Evolutionary conservation across 2,329 filamentous ascomycete species (phyloP).

Genomic region (Cadophora malorum): DNA sequence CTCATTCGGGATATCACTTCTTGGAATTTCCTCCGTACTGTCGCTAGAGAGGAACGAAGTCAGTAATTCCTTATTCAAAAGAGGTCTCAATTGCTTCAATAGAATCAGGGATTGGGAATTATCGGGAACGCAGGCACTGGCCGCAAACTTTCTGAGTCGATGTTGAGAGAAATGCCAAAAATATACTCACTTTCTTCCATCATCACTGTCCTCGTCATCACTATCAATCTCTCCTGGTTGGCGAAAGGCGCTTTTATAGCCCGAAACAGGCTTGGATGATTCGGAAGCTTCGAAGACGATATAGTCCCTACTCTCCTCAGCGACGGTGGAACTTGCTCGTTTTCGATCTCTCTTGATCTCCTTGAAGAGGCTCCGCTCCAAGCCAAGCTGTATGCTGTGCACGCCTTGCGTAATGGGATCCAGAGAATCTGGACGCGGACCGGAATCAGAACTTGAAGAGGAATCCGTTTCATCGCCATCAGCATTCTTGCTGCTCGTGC

Average conservation of each 20-base stretch:
- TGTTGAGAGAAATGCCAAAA: too few relatives aligned
- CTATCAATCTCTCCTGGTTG: conserved; percentile 3
- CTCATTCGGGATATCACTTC: conserved; percentile 9
- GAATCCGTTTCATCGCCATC: conserved; percentile 5
- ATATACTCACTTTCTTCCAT: background rate
- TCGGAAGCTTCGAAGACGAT: conserved; percentile 11
- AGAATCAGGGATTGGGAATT: background rate
- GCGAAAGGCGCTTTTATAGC: conserved; percentile 11
- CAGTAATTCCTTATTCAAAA: background rate
- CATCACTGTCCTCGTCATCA: conserved; percentile 3
- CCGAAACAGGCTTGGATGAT: background rate
- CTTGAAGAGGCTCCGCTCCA: conserved; percentile 2
- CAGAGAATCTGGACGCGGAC: background rate
- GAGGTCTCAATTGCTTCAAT: background rate
- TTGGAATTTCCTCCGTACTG: conserved; percentile 16
- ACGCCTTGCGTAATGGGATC: background rate
- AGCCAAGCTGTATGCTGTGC: conserved; percentile 14
- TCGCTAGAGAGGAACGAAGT: background rate
- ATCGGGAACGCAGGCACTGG: background rate
- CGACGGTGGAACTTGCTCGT: conserved; percentile 11
- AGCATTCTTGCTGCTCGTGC: too few relatives aligned
- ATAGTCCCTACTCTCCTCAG: conserved; percentile 10
- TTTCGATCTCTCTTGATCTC: conserved; percentile 9
- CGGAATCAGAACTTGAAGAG: background rate
- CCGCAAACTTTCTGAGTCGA: background rate